Conservation (phyloP, 768 basidiomycete species). For the Mrakia gelida region DNA sequence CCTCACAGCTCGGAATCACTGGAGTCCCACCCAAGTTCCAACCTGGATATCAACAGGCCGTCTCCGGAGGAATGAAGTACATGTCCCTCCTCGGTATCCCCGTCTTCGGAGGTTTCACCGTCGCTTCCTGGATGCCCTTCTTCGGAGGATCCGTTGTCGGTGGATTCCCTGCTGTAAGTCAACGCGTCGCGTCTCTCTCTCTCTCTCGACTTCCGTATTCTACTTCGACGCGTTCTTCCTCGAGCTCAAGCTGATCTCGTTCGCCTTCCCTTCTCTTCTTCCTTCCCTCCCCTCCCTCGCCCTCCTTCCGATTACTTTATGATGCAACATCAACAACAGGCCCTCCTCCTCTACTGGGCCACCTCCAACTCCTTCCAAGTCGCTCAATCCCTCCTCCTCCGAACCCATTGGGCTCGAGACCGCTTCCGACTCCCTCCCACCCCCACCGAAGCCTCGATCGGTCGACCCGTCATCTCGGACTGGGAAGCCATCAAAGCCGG, state of each 20-base stretch:
- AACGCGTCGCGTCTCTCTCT: neutral
- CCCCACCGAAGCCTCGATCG: conserved; percentile 33
- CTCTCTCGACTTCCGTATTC: neutral
- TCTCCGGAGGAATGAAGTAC: conserved; percentile 2
- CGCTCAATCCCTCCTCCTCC: conserved; percentile 53
- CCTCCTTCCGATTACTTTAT: no score
- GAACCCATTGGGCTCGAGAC: conserved; percentile 48
- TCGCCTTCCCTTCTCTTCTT: neutral
- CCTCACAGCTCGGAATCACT: conserved; percentile 56
- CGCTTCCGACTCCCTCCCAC: conserved; percentile 35
- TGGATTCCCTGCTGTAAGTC: conserved; percentile 57
- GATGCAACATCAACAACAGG: conserved; percentile 51
- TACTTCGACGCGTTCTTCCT: no score
- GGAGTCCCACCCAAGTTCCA: conserved; percentile 35
- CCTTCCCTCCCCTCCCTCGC: neutral
- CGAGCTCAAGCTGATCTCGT: neutral
- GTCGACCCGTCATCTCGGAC: neutral
- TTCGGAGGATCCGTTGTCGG: conserved; percentile 41
- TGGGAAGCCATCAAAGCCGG: neutral
- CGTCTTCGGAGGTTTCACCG: conserved; percentile 17
- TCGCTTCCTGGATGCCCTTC: conserved; percentile 49
- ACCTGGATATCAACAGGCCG: neutral
- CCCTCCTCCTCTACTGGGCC: conserved; percentile 57
- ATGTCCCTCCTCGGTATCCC: neutral
- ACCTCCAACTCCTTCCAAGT: conserved; percentile 54